These are phyloP conservation scores for Paramecium tetraurelia DNA, from an alignment of 73 alveolate genomes.

Conservation along the genomic window DNA sequence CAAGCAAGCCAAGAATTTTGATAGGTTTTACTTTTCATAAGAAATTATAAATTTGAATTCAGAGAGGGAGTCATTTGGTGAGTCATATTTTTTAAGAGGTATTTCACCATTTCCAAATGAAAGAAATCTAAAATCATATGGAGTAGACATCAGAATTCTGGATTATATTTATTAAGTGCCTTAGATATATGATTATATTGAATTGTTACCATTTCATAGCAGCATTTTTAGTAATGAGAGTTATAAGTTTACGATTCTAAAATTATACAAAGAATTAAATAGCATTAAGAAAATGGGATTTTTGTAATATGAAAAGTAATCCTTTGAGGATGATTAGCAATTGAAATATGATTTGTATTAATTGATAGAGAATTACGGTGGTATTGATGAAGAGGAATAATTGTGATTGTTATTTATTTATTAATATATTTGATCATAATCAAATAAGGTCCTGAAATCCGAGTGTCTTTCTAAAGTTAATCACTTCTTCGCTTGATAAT, in stretches of 20 bases:
- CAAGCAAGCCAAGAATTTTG: background rate
- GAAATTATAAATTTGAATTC: background rate
- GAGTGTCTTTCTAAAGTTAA: background rate
- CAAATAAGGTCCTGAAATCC: conserved; percentile 27
- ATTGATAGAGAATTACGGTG: conserved; percentile 10
- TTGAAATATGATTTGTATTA: background rate
- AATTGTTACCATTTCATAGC: background rate
- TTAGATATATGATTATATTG: background rate
- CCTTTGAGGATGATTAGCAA: background rate
- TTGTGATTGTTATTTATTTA: background rate
- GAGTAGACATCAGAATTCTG: conserved; percentile 8
- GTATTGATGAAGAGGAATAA: background rate
- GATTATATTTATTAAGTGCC: background rate
- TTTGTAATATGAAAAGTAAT: background rate
- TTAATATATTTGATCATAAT: background rate
- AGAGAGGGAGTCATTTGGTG: conserved; percentile 18
- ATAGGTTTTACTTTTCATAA: background rate
- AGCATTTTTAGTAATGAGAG: conserved; percentile 23
- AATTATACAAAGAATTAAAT: background rate
- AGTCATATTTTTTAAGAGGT: conserved; percentile 39
- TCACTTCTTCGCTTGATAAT: conserved; percentile 18
- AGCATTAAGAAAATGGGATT: background rate
- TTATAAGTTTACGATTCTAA: background rate
- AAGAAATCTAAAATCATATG: background rate
- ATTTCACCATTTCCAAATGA: conserved; percentile 22